Evolutionary conservation across 495 filamentous ascomycete genomes (phyloP).

Genomic region (Aspergillus heteromorphus): DNA sequence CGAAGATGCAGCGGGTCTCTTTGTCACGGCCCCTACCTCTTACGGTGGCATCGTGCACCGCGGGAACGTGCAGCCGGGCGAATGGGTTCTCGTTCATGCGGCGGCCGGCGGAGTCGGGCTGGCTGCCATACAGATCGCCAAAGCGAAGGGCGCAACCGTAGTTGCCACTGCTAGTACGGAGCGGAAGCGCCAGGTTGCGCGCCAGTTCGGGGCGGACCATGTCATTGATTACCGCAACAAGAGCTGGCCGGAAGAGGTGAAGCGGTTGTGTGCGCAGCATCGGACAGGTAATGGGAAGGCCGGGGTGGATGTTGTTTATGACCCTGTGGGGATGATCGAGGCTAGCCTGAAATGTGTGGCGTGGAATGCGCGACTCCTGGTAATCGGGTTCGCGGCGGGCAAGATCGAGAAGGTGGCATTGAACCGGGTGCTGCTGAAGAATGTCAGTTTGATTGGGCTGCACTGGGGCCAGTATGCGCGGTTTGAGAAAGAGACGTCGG

Average conservation of each 20-base stretch:
- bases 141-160: slow-evolving; percentile 82
- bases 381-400: slow-evolving; percentile 88
- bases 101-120: slow-evolving; percentile 90
- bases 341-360: slow-evolving; percentile 77
- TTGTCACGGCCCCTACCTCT: slow-evolving; percentile 85
- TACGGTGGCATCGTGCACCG: slow-evolving; percentile 79
- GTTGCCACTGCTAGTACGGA: slow-evolving; percentile 79
- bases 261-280: slow-evolving; percentile 51
- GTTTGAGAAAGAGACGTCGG: slow-evolving; percentile 65
- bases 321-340: slow-evolving; percentile 84
- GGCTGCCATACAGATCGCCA: slow-evolving; percentile 89
- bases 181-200: slow-evolving; percentile 74
- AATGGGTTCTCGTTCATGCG: slow-evolving; percentile 87
- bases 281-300: slow-evolving; percentile 55
- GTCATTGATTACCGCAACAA: slow-evolving; percentile 68
- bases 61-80: slow-evolving; percentile 69
- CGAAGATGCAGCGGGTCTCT: slow-evolving; percentile 79
- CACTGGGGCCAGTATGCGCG: slow-evolving; percentile 85
- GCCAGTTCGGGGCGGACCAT: slow-evolving; percentile 77
- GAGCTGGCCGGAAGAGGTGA: slow-evolving; percentile 72
- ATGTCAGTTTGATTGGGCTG: slow-evolving; percentile 82
- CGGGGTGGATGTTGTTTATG: slow-evolving; percentile 86
- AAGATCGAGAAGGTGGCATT: slow-evolving; percentile 85
- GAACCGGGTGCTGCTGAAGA: slow-evolving; percentile 91
- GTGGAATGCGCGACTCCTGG: slow-evolving; percentile 83